Conservation (phyloP, 2,329 filamentous ascomycete genomes). For the Cytospora mali region DNA sequence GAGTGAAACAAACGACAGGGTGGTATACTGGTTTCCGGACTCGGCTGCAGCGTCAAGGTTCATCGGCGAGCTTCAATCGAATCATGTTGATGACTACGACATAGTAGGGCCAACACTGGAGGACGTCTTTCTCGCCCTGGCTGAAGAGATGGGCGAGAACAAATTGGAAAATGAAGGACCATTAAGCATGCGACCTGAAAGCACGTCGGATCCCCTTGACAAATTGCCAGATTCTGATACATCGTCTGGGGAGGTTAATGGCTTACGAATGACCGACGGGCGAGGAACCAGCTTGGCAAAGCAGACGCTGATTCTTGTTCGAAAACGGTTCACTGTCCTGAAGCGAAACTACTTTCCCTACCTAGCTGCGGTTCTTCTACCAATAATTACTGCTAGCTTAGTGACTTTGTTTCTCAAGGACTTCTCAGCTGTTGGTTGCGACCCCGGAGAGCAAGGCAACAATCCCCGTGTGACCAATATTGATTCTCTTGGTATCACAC, state of each 20-base stretch:
- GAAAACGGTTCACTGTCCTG: slow-evolving; percentile 76
- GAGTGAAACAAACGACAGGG: slow-evolving; percentile 44
- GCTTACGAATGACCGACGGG: slow-evolving; percentile 22
- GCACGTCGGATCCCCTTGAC: slow-evolving; percentile 9
- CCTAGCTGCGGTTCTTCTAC: slow-evolving; percentile 72
- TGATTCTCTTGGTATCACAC: slow-evolving; percentile 33
- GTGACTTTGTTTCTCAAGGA: slow-evolving; percentile 74
- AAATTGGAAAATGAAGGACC: slow-evolving; percentile 22
- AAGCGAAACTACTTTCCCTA: slow-evolving; percentile 79
- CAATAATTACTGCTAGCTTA: slow-evolving; percentile 76
- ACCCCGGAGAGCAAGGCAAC: slow-evolving; percentile 46
- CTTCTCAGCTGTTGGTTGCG: slow-evolving; percentile 54
- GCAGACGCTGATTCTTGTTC: slow-evolving; percentile 75
- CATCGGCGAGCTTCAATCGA: slow-evolving; percentile 68
- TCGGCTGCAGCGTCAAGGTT: slow-evolving; percentile 72
- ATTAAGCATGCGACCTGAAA: slow-evolving; percentile 27
- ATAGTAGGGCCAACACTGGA: slow-evolving; percentile 90
- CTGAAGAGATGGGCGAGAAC: slow-evolving; percentile 71
- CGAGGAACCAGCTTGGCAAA: slow-evolving; percentile 31
- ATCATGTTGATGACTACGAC: slow-evolving; percentile 74
- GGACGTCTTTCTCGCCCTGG: slow-evolving; percentile 85
- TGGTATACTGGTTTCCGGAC: slow-evolving; percentile 70
- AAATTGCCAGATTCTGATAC: slow-evolving; percentile 16
- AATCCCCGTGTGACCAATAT: slow-evolving; percentile 14
- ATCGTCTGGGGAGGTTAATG: slow-evolving; percentile 16